Evolutionary conservation across 768 basidiomycete genomes (phyloP).

Genomic region (Cubamyces lactineus): DNA sequence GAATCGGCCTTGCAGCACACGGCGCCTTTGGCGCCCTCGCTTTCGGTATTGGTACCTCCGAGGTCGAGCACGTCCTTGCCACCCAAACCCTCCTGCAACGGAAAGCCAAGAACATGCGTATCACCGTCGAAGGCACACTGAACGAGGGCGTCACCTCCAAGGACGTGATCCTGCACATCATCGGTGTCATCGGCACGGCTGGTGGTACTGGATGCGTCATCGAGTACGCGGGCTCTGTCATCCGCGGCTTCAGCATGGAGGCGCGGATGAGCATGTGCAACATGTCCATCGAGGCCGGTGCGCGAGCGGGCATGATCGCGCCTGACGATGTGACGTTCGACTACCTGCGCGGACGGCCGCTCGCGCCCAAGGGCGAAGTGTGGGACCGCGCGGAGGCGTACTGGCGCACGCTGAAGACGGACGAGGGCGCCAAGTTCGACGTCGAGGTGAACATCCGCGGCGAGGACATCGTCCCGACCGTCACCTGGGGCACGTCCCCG

Average conservation of each 20-base stretch:
- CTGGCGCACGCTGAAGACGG: conserved; percentile 58
- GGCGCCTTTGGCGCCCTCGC: conserved; percentile 70
- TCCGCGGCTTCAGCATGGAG: conserved; percentile 63
- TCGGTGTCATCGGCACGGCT: conserved; percentile 65
- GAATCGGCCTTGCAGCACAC: conserved; percentile 44
- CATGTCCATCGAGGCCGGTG: conserved; percentile 72
- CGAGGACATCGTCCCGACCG: conserved; percentile 64
- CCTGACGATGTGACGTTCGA: conserved; percentile 65
- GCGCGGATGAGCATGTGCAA: conserved; percentile 64
- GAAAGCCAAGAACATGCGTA: conserved; percentile 69
- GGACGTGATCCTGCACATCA: conserved; percentile 67
- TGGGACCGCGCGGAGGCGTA: conserved; percentile 65
- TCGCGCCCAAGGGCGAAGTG: conserved; percentile 58
- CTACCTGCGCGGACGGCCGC: conserved; percentile 61
- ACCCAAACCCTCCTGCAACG: conserved; percentile 65
- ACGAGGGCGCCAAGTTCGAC: conserved; percentile 64
- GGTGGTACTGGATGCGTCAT: conserved; percentile 68
- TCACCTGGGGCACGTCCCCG: conserved; percentile 70
- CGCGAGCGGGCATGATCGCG: conserved; percentile 67
- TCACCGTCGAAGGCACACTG: conserved; percentile 60
- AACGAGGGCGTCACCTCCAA: conserved; percentile 61
- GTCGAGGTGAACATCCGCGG: conserved; percentile 58
- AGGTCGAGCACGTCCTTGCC: conserved; percentile 71
- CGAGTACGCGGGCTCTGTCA: conserved; percentile 61
- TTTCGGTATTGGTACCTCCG: conserved; percentile 69